Base-by-base conservation (phyloP, 352 stramenopile species). In the Phytophthora fragariae region DNA sequence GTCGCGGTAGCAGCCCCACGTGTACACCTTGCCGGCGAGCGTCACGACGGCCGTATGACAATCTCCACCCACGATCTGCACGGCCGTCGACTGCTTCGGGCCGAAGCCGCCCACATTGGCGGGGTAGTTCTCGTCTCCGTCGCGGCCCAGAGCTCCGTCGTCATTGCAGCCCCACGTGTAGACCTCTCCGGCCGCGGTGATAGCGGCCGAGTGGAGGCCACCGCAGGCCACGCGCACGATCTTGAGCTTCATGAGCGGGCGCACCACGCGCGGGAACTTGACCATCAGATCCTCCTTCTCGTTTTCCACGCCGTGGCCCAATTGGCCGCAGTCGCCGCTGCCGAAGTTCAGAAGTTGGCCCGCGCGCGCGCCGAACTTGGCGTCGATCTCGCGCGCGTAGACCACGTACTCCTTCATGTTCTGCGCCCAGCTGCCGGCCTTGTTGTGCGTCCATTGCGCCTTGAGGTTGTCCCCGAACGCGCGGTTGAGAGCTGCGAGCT, bases 1-100 rank as follows among this genome's bases (percentile, higher is more conserved):
- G 84, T 99, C 97, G 65, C 98, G 98, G 85, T 98, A 99, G 62
- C 82, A 94, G 49, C 98, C 98, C 94, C 95, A 99, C 11, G 94
- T 88, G 73, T 92, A 99, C 10, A 99, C 94, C 24, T 93, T 90
- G 3, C 98, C 98, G 2, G 82, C 76, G 1, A 93, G 66, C 27
- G 87, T 93, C 29, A 99, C 75, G 8, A 97, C 93, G 0, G 98
- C 70, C 19, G 93, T 98, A 79, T 99, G 97, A 58, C 88, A 98
- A 65, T 99, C 97, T n/a, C 98, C 98, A 14, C 94, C 95, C 11
- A 89, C 89, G 37, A 98, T 78, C 64, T 92, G 79, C n/a, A 94
- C 72, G 1, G 83, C 84, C 8, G 66, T 67, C 10, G 70, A 70
- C 15, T 79, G 57, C 4, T 81, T 49, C 9, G 85, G 73, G 0